These are phyloP conservation scores for Bjerkandera adusta DNA, from an alignment of 1,284 basidiomycete species.

Conservation along the genomic window DNA sequence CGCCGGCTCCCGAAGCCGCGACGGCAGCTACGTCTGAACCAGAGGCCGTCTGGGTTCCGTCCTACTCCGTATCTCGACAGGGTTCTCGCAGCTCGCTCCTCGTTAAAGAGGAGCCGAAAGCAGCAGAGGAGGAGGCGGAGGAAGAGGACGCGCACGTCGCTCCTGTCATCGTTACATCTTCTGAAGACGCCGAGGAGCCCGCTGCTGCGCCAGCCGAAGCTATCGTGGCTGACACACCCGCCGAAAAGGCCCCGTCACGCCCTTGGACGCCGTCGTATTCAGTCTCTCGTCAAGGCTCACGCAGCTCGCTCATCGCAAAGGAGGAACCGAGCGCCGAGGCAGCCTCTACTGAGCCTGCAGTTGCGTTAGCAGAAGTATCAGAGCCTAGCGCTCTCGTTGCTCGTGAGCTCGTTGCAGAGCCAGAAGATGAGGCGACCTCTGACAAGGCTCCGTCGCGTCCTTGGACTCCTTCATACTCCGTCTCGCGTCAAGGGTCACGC, in stretches of 20 bases:
- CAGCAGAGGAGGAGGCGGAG: not conserved
- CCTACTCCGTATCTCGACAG: conserved; percentile 26
- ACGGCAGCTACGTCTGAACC: conserved; percentile 5
- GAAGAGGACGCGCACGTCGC: no score
- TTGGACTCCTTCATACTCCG: conserved; percentile 29
- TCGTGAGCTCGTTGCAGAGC: conserved; percentile 13
- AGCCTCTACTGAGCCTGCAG: not conserved
- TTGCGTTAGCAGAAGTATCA: not conserved
- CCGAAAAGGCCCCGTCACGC: conserved; percentile 3
- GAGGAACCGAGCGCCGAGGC: conserved; percentile 1
- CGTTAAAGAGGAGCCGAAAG: conserved; percentile 7
- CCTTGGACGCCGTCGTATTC: conserved; percentile 29
- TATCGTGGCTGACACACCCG: no score
- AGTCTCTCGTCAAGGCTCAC: conserved; percentile 32
- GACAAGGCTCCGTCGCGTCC: conserved; percentile 12
- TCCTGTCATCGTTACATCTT: not conserved
- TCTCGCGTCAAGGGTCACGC: conserved; percentile 31
- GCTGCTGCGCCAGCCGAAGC: conserved; percentile 5
- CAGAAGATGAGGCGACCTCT: no score
- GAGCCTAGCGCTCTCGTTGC: no score
- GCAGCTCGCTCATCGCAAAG: not conserved
- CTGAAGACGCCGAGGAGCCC: conserved; percentile 8
- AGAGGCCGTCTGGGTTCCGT: conserved; percentile 24
- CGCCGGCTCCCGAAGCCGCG: not conserved
- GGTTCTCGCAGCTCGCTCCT: conserved; percentile 20